These are phyloP conservation scores for Tilletia setariae DNA, from an alignment of 1,284 basidiomycete species.

Conservation along the genomic window DNA sequence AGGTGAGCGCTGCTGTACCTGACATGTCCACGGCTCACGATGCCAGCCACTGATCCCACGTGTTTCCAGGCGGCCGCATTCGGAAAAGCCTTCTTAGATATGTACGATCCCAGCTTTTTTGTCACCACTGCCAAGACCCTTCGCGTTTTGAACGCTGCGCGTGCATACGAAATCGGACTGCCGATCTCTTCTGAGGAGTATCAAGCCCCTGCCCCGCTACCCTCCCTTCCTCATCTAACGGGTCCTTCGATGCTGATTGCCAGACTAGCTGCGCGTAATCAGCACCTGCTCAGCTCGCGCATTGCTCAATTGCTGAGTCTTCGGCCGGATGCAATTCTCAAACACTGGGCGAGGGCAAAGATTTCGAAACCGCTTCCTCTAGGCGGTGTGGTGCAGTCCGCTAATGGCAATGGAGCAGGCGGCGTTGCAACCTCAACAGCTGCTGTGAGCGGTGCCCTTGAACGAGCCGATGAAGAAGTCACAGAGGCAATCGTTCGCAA, in stretches of 20 bases:
- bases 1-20: slow-evolving; percentile 40
- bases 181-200: slow-evolving; percentile 76
- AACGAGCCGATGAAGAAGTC: slow-evolving; percentile 66
- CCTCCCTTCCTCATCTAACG: slow-evolving; percentile 5
- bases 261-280: slow-evolving; percentile 78
- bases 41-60: neutral
- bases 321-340: slow-evolving; percentile 79
- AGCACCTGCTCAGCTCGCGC: slow-evolving; percentile 87
- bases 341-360: slow-evolving; percentile 93
- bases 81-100: slow-evolving; percentile 86
- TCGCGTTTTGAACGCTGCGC: slow-evolving; percentile 90
- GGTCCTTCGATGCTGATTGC: slow-evolving; percentile 64
- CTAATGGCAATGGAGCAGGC: slow-evolving; percentile 57
- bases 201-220: neutral
- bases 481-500: slow-evolving; percentile 81
- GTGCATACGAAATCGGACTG: slow-evolving; percentile 85
- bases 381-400: slow-evolving; percentile 58
- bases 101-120: slow-evolving; percentile 85
- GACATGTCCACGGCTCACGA: neutral
- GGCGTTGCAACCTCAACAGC: slow-evolving; percentile 46
- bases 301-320: slow-evolving; percentile 79
- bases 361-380: slow-evolving; percentile 66
- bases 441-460: neutral
- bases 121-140: slow-evolving; percentile 84
- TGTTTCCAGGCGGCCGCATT: slow-evolving; percentile 72